Evolutionary conservation across 495 filamentous ascomycete species (phyloP), one percentile per base, ranked within the genome.

Genomic region (Xylaria grammica): DNA sequence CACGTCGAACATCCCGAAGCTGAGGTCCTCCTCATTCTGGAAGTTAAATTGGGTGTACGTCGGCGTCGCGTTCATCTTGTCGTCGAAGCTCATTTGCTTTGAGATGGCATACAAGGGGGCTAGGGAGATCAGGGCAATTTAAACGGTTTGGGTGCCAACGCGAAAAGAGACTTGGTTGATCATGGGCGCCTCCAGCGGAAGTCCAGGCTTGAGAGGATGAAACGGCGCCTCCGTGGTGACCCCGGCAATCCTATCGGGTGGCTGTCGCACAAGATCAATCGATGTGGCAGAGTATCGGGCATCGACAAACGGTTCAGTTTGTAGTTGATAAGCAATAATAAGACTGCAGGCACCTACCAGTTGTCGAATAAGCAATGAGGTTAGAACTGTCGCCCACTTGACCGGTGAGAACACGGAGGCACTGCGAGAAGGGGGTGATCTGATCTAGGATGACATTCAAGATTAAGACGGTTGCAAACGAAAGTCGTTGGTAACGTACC

Each of bases 61-160:
- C 34, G 65, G 56, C 40, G 65, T 54, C 20, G 24, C 60, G 56
- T 69, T 66, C 71, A 74, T 72, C 9, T 27, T 51, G 53, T 15
- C 52, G 52, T 46, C 50, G 20, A 29, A 46, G 19, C 19, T 46
- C 8, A 4, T 45, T 38, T 63, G 51, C 32, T 42, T 64, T 49
- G 27, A 24, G 40, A 44, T 26, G 29, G 26, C 27, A 55, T 55
- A n/a, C 17, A 55, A 29, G 15, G 7, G 29, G 15, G 11, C 1
- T 30, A 15, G 42, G 17, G 17, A 27, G 8, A 48, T 10, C 42
- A 1, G 19, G 22, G 42, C 9, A 34, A 22, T 52, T 26, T 19
- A 22, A 48, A 9, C 2, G 4, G 9, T n/a, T 48, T 11, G 19
- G 6, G 44, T 7, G 22, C 8, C 13, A 13, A 19, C 2, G 29